Evolutionary conservation across 1,284 basidiomycete species (phyloP).

Genomic region (Marasmius tenuissimus): DNA sequence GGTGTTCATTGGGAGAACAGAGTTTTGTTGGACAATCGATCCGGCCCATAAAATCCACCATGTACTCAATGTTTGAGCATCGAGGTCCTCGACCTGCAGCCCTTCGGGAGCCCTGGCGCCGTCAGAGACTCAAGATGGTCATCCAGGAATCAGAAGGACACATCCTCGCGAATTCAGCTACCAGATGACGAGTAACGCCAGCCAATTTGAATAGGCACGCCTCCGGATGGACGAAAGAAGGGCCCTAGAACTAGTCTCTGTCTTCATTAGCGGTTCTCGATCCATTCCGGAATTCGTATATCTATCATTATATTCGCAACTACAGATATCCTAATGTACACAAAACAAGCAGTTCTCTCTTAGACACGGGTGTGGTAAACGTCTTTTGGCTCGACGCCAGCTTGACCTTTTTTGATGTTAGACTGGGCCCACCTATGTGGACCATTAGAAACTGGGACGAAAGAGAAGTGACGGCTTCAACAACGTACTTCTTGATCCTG

Average conservation of each 20-base stretch:
- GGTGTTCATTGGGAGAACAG: conserved; percentile 5
- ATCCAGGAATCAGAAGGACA: too few species aligned
- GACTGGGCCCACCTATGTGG: conserved; percentile 75
- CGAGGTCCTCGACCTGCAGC: background rate
- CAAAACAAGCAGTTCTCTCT: conserved; percentile 5
- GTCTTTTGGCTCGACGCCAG: conserved; percentile 73
- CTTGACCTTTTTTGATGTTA: conserved; percentile 81
- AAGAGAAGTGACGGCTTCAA: conserved; percentile 16
- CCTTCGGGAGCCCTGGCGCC: background rate
- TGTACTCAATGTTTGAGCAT: background rate
- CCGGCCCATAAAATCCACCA: background rate
- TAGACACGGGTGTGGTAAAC: conserved; percentile 67
- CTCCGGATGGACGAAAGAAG: too few species aligned
- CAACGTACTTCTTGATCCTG: conserved; percentile 87
- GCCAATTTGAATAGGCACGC: too few species aligned
- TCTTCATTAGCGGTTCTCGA: too few species aligned
- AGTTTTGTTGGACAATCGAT: background rate
- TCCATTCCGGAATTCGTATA: too few species aligned
- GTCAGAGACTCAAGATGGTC: too few species aligned
- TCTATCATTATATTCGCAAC: background rate
- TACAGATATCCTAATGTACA: background rate
- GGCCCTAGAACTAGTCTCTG: too few species aligned
- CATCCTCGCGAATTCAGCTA: too few species aligned
- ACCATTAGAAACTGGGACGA: conserved; percentile 1
- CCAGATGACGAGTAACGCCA: too few species aligned